Evolutionary conservation across 1,139 yeast genomes (phyloP), one percentile per base, ranked within the genome.

Genomic region (Neolecta irregularis): DNA sequence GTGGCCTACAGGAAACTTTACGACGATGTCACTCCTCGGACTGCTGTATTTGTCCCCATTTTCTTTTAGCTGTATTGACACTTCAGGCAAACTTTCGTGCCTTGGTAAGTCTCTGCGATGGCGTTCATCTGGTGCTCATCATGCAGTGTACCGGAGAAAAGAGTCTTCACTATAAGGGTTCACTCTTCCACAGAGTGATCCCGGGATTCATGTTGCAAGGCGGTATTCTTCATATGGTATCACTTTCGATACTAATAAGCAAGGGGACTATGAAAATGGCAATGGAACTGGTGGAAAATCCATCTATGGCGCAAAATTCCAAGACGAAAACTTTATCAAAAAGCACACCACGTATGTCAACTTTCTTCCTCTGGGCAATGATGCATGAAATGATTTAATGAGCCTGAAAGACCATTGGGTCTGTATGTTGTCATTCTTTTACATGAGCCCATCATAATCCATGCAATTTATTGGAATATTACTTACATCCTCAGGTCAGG

Each of bases 151-250:
- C 96, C 48, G 96, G 96, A 56, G 95, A 85, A 69, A 78, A 85
- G 70, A 96, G 96, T 45, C 85, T 69, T 60, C 96, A 96, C 54
- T 85, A 76, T 74, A 12, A 28, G 56, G 73, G 71, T 53, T 83
- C 95, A 40, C 64, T 74, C 51, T 88, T 88, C 93, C 98, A 88
- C 85, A 75, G 98, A 67, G 93, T 88, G 51, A 88, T 88, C 55
- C 96, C 96, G 52, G 41, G 48, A 50, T 88, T 88, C 73, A 88
- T 88, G 98, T 70, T 85, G 61, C 98, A 88, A 69, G 96, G 96
- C 65, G 98, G 98, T 74, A 96, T 83, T 64, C 80, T 83, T 74
- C n/a, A n/a, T n/a, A n/a, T n/a, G n/a, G n/a, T n/a, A n/a, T n/a
- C n/a, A n/a, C n/a, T n/a, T n/a, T n/a, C n/a, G n/a, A n/a, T n/a